Evolutionary conservation across 2,329 filamentous ascomycete genomes (phyloP).

Genomic region (Fonsecaea pedrosoi): DNA sequence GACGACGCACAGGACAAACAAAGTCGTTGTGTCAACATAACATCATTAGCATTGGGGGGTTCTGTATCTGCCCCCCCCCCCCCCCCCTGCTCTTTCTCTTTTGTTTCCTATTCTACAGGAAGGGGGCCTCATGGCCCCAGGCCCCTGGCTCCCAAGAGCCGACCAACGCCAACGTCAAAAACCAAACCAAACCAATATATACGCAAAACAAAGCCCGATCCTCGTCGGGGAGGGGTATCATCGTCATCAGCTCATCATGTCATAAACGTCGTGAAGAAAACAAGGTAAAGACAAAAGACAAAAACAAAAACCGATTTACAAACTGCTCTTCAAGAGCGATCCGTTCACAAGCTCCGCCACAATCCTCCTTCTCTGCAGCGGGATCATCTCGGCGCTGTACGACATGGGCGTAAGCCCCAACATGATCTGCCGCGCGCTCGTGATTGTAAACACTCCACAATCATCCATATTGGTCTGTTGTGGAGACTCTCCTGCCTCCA

Average conservation of each 20-base stretch:
- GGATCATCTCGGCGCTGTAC: constrained; percentile 51
- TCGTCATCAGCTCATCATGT: constrained; percentile 15
- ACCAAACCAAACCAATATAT: too few species aligned
- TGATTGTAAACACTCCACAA: constrained; percentile 59
- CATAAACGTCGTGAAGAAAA: constrained; percentile 1
- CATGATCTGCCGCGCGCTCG: constrained; percentile 56
- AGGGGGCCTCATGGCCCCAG: neutral
- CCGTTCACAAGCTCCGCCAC: constrained; percentile 54
- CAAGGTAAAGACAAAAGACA: neutral
- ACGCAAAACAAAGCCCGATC: constrained; percentile 1
- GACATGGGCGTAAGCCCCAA: constrained; percentile 50
- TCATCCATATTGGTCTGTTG: constrained; percentile 56
- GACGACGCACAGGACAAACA: neutral
- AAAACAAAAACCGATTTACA: neutral
- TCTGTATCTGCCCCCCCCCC: constrained; percentile 1
- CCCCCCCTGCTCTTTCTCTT: neutral
- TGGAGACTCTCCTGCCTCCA: constrained; percentile 44
- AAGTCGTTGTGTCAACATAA: neutral
- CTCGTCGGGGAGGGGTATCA: constrained; percentile 8
- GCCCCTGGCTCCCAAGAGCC: neutral
- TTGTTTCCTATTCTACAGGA: constrained; percentile 6
- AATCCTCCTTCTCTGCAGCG: constrained; percentile 52
- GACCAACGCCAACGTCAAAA: constrained; percentile 9
- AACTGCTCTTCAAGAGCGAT: constrained; percentile 44
- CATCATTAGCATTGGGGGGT: constrained; percentile 15